Percentiles rank a stretch among this genome's conserved stretches.
Conservation (phyloP, 768 basidiomycete species). For the Boletus huronensis region DNA sequence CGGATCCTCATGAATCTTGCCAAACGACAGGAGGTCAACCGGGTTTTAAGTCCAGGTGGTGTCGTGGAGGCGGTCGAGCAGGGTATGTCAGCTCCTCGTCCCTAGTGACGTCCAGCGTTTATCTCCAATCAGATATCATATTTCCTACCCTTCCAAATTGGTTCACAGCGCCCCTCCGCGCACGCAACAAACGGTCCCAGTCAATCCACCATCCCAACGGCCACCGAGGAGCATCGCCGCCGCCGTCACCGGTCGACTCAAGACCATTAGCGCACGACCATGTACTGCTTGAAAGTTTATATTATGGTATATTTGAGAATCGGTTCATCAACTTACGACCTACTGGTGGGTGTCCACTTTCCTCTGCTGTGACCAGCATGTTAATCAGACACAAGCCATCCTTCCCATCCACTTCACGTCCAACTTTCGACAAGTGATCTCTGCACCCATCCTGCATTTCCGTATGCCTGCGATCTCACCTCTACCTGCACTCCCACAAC, state of each 20-base stretch:
- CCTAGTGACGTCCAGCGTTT: neutral
- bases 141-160: slow-evolving; percentile 75
- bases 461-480: slow-evolving; percentile 71
- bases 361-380: neutral
- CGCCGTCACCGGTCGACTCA: slow-evolving; percentile 31
- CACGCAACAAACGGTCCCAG: slow-evolving; percentile 43
- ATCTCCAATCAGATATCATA: slow-evolving; percentile 50
- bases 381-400: slow-evolving; percentile 43
- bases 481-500: slow-evolving; percentile 43
- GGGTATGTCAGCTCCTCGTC: slow-evolving; percentile 39
- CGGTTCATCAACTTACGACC: slow-evolving; percentile 72
- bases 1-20: slow-evolving; percentile 4
- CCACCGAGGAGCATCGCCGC: slow-evolving; percentile 30
- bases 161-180: slow-evolving; percentile 70
- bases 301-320: slow-evolving; percentile 62
- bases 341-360: slow-evolving; percentile 45
- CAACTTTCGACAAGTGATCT: slow-evolving; percentile 62
- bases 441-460: slow-evolving; percentile 59
- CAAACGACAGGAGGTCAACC: slow-evolving; percentile 59
- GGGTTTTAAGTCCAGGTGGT: slow-evolving; percentile 67
- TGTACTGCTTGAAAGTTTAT: slow-evolving; percentile 64
- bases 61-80: slow-evolving; percentile 71
- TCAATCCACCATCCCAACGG: slow-evolving; percentile 53
- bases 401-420: slow-evolving; percentile 68
- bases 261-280: slow-evolving; percentile 57